A percentile compares a stretch with the other conserved stretches of the same genome.
phyloP scores from a whole-genome alignment of 352 stramenopile genomes.

The Phytopythium vexans region DNA sequence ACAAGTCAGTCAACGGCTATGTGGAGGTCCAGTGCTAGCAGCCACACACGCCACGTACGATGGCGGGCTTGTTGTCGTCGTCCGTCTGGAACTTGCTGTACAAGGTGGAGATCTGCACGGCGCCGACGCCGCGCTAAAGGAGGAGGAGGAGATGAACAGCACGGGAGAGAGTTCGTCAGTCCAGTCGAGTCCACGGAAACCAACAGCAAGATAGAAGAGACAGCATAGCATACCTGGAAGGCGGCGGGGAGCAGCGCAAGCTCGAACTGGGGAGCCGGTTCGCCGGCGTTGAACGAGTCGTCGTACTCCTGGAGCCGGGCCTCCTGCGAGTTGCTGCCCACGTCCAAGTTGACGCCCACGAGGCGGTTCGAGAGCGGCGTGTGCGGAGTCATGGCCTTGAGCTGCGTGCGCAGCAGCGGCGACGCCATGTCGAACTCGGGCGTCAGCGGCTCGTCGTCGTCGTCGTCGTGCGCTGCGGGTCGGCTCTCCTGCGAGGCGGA shows the following conservation, averaged over 20 bases:
- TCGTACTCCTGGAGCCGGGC: conserved; percentile 63
- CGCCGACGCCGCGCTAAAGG: conserved; percentile 63
- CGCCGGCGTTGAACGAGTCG: conserved; percentile 57
- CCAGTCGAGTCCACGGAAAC: background rate
- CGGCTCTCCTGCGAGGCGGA: conserved; percentile 9
- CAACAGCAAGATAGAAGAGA: background rate
- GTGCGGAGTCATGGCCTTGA: conserved; percentile 82
- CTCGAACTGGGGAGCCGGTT: conserved; percentile 70
- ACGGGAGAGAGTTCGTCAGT: background rate
- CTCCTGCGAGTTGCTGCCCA: conserved; percentile 71
- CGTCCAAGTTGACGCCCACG: conserved; percentile 68
- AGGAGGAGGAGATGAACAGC: conserved; percentile 2
- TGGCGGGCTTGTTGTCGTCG: conserved; percentile 43
- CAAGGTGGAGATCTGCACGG: conserved; percentile 77
- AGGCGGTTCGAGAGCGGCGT: conserved; percentile 83
- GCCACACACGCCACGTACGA: conserved; percentile 36
- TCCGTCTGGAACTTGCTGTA: conserved; percentile 82
- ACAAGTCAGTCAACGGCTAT: conserved; percentile 8
- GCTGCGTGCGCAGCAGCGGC: conserved; percentile 69
- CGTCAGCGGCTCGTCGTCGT: conserved; percentile 57
- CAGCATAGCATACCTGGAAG: conserved; percentile 56
- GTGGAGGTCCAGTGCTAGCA: conserved; percentile 3
- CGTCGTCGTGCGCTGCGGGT: conserved; percentile 25
- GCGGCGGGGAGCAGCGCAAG: conserved; percentile 62
- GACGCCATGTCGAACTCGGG: conserved; percentile 72